Percentiles rank a stretch among this genome's conserved stretches.
Evolutionary conservation across 441 rosid genomes (phyloP).

Genomic region (Populus hybrid): DNA sequence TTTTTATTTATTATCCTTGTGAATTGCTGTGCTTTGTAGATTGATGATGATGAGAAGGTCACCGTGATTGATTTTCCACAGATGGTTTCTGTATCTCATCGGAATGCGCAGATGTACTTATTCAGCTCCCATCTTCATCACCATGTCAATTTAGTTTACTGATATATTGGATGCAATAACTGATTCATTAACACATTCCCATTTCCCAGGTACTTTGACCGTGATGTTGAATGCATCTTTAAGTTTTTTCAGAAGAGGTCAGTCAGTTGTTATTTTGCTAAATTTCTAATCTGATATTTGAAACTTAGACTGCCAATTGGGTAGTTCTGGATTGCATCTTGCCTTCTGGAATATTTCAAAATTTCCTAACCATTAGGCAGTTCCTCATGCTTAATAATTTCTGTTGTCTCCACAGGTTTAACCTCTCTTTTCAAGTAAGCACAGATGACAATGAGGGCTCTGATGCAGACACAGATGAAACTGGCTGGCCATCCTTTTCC

Average conservation of each 20-base stretch:
- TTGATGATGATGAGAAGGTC: conserved; percentile 83
- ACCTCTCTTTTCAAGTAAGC: conserved; percentile 55
- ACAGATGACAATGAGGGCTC: conserved; percentile 36
- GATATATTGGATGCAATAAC: neutral
- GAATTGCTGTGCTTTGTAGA: conserved; percentile 37
- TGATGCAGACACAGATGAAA: conserved; percentile 49
- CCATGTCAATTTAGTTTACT: conserved; percentile 9
- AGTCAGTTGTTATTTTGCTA: conserved; percentile 23
- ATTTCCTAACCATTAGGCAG: neutral
- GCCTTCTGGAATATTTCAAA: neutral
- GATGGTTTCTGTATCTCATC: conserved; percentile 95
- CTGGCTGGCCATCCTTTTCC: conserved; percentile 64
- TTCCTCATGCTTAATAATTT: neutral
- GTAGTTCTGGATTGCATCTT: neutral
- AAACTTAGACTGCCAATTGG: neutral
- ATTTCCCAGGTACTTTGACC: conserved; percentile 84
- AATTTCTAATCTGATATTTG: neutral
- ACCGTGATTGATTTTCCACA: conserved; percentile 97
- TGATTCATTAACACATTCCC: conserved; percentile 3
- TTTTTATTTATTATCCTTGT: neutral
- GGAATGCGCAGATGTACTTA: conserved; percentile 82
- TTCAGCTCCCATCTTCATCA: conserved; percentile 12
- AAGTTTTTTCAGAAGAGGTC: conserved; percentile 88
- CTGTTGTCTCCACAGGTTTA: conserved; percentile 44
- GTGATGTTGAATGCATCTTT: conserved; percentile 84